Evolutionary conservation across 1,284 basidiomycete species (phyloP), one percentile per base, ranked within the genome.

Genomic region (Irpex sp.): DNA sequence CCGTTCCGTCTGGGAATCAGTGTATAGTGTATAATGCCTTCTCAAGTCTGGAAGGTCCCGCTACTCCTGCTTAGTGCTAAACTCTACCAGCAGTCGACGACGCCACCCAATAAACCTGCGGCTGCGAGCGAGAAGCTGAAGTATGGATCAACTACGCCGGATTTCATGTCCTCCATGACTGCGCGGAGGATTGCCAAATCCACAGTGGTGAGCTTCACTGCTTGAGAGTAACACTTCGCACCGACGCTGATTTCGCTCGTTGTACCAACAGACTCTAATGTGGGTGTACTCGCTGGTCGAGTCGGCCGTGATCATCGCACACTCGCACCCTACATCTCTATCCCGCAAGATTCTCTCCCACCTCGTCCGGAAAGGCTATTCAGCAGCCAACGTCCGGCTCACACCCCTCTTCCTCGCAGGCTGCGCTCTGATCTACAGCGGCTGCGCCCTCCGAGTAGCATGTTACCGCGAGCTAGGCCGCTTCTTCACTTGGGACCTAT

Each of bases 401-500:
- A 65, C 68, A 27, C 49, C 63, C 10, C 49, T 24, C 44, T 69
- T 45, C 45, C 67, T 69, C 13, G 64, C 63, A 3, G 68, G 62
- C 15, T 65, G 44, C 38, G 18, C 60, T 27, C 63, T 69, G 24
- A n/a, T 59, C 11, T 45, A 24, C 63, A 49, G 44, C 49, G 68
- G 43, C 3, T 44, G 11, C 18, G 43, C 38, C n/a, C 68, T 69
- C 11, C 62, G 68, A 5, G 56, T 69, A 9, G 45, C 63, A 44
- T 65, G 63, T 54, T 69, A 65, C 64, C 62, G 64, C 45, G 58
- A 44, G 45, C 68, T 69, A 4, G 68, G 68, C 64, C 20, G 64
- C 7, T 66, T 69, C 68, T 69, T 69, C 64, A 69, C 68, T n/a
- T 69, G 42, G 43, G 68, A 69, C 45, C 63, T 69, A 1, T 56